A percentile compares a stretch with the other conserved stretches of the same genome.
Conservation (phyloP, 2,329 filamentous ascomycete species). For the Pseudogymnoascus sp. region DNA sequence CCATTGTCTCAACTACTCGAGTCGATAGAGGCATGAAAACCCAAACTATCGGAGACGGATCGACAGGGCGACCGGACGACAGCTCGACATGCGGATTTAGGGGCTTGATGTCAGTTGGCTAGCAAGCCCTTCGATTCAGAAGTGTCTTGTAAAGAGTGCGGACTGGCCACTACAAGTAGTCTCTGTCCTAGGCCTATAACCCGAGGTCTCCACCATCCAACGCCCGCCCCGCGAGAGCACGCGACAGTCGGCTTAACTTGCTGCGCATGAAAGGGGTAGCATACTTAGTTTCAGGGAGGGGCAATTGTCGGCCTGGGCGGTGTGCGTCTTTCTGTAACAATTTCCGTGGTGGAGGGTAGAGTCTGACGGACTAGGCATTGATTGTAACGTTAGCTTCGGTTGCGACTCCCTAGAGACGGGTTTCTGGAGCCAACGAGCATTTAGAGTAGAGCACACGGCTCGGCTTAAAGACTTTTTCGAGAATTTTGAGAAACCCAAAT, state of each 20-base stretch:
- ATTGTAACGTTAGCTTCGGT: neutral
- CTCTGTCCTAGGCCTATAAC: neutral
- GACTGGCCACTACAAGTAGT: neutral
- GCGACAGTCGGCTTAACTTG: neutral
- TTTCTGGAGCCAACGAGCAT: neutral
- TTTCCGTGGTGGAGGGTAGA: neutral
- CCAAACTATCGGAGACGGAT: neutral
- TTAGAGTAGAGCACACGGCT: neutral
- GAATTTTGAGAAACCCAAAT: neutral
- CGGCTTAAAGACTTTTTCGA: neutral
- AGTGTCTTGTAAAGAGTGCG: neutral
- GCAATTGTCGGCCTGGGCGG: neutral
- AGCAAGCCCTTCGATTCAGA: neutral
- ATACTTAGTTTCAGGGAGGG: neutral
- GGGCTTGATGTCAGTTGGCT: neutral
- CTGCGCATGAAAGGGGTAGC: neutral
- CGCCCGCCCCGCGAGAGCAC: neutral
- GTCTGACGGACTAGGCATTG: neutral
- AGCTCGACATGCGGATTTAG: neutral
- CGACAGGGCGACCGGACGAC: neutral
- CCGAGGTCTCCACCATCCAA: neutral
- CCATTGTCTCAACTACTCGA: neutral
- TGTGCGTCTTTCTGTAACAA: neutral
- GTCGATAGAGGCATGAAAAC: neutral
- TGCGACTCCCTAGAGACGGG: neutral